phyloP scores from a whole-genome alignment of 768 basidiomycete genomes.

The Suillus subaureus region DNA sequence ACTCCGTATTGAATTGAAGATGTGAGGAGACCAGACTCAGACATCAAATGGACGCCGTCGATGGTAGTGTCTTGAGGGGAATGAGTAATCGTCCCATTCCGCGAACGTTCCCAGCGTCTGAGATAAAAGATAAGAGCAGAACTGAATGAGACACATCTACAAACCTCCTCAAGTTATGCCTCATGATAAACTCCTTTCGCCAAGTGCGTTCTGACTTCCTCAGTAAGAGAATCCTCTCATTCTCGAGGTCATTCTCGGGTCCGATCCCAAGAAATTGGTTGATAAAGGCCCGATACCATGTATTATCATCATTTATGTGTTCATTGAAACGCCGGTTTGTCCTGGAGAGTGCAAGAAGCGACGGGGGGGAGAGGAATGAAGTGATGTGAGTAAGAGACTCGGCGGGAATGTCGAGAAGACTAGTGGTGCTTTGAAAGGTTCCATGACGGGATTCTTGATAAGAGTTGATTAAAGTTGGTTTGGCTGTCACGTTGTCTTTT shows the following conservation, averaged over 20 bases:
- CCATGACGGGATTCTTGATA: conserved; percentile 50
- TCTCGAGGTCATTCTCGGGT: conserved; percentile 60
- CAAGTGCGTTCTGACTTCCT: conserved; percentile 61
- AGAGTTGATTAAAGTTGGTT: conserved; percentile 25
- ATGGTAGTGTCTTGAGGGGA: conserved; percentile 62
- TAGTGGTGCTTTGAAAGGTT: conserved; percentile 36
- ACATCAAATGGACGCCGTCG: conserved; percentile 61
- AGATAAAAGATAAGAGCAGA: neutral
- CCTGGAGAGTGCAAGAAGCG: conserved; percentile 57
- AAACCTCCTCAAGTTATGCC: conserved; percentile 59
- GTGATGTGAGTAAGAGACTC: conserved; percentile 82
- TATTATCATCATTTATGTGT: conserved; percentile 77
- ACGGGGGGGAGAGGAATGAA: conserved; percentile 65
- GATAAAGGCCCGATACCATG: conserved; percentile 77
- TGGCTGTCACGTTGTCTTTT: conserved; percentile 40
- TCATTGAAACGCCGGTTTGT: conserved; percentile 54
- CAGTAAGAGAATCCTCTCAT: conserved; percentile 50
- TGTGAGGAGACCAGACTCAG: conserved; percentile 55
- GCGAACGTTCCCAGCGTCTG: conserved; percentile 74
- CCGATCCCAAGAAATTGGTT: conserved; percentile 65
- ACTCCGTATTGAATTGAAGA: conserved; percentile 69
- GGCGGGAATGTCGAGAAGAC: conserved; percentile 53
- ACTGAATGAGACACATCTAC: conserved; percentile 16
- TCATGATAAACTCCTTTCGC: conserved; percentile 67
- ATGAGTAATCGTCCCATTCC: conserved; percentile 61